Conservation (phyloP, 257 asterid genomes). For the Craterostigma plantagineum region DNA sequence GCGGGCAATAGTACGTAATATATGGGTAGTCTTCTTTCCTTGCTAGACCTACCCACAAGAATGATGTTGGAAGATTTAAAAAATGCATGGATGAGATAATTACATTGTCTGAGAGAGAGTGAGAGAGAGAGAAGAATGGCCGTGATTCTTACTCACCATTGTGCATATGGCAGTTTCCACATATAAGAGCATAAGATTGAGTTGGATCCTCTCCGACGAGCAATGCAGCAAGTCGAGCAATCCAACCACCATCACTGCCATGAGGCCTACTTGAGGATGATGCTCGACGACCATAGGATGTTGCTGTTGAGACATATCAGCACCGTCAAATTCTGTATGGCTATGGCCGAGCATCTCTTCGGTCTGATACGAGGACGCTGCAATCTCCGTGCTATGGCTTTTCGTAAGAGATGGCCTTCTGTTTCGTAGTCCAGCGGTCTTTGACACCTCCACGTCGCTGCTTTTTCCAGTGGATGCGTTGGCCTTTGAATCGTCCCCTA, state of each 20-base stretch:
- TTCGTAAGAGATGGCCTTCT: slow-evolving; percentile 24
- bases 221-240: slow-evolving; percentile 54
- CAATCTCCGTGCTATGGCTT: slow-evolving; percentile 13
- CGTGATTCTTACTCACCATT: slow-evolving; percentile 23
- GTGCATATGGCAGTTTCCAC: slow-evolving; percentile 63
- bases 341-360: slow-evolving; percentile 17
- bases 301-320: slow-evolving; percentile 14
- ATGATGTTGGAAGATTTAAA: background rate
- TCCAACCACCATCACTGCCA: slow-evolving; percentile 42
- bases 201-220: slow-evolving; percentile 78
- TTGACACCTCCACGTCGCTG: slow-evolving; percentile 29
- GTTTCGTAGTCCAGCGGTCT: slow-evolving; percentile 31
- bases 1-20: slow-evolving; percentile 79
- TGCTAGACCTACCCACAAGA: slow-evolving; percentile 44
- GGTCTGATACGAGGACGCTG: slow-evolving; percentile 7
- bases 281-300: slow-evolving; percentile 40
- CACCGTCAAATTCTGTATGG: slow-evolving; percentile 11
- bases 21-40: slow-evolving; percentile 74
- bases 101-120: too few relatives aligned
- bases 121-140: too few relatives aligned
- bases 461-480: slow-evolving; percentile 28
- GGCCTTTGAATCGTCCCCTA: slow-evolving; percentile 27
- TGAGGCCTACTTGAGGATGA: slow-evolving; percentile 22
- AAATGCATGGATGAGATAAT: too few relatives aligned
- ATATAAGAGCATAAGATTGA: slow-evolving; percentile 53